phyloP scores from a whole-genome alignment of 495 filamentous ascomycete genomes.

The Saxophila tyrrhenica region DNA sequence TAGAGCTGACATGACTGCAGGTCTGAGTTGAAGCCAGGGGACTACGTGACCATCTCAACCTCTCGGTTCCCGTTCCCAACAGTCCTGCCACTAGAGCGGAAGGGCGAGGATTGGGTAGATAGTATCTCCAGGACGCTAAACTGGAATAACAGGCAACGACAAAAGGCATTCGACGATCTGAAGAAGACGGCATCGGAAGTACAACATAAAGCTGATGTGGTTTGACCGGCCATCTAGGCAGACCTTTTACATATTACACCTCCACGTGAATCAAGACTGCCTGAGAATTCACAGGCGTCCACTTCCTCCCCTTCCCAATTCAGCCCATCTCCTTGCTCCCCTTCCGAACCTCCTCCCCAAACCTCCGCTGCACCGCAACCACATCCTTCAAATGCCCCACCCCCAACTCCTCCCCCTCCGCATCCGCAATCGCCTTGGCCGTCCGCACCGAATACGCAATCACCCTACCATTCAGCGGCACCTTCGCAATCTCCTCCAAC shows the following conservation, averaged over 20 bases:
- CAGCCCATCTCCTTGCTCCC: neutral
- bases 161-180: constrained; percentile 41
- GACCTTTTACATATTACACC: too few relatives aligned
- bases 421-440: constrained; percentile 1
- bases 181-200: neutral
- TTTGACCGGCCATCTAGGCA: too few relatives aligned
- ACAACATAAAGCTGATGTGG: neutral
- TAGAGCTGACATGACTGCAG: constrained; percentile 23
- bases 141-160: constrained; percentile 78
- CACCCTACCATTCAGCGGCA: neutral
- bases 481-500: neutral
- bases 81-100: constrained; percentile 61
- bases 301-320: neutral
- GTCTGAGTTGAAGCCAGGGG: constrained; percentile 74
- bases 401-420: neutral
- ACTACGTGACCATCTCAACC: constrained; percentile 92
- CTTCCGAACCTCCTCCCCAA: neutral
- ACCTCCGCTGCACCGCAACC: neutral
- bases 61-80: constrained; percentile 87
- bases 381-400: neutral
- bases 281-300: too few relatives aligned
- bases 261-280: too few relatives aligned
- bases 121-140: constrained; percentile 80
- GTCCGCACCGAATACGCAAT: neutral
- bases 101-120: constrained; percentile 86